A percentile compares a stretch with the other conserved stretches of the same genome.
These are phyloP conservation scores for Lathyrus oleraceus DNA, from an alignment of 306 rosid genomes.

Conservation along the genomic window DNA sequence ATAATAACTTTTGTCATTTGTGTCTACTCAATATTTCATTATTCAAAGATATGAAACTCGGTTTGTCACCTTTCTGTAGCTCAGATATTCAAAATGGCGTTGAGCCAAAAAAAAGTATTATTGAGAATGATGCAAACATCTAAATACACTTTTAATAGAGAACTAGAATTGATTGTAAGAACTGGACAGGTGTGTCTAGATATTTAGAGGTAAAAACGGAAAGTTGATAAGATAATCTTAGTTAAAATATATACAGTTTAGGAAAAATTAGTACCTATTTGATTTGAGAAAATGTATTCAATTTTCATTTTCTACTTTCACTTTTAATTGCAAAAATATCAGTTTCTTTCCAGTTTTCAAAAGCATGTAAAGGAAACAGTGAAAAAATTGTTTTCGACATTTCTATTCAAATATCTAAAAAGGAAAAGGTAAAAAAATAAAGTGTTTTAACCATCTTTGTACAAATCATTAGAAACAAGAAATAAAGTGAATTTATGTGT, in stretches of 20 bases:
- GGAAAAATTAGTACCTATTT: background rate
- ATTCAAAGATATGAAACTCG: slow-evolving; percentile 22
- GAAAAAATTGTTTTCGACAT: background rate
- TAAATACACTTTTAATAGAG: background rate
- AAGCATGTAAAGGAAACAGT: background rate
- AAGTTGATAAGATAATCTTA: background rate
- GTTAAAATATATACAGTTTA: background rate
- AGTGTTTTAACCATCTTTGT: background rate
- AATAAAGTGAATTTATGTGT: background rate
- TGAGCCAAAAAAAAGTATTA: slow-evolving; percentile 7
- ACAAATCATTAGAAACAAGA: background rate
- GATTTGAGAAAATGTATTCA: background rate
- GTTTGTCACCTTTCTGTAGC: slow-evolving; percentile 10
- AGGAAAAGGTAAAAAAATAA: background rate
- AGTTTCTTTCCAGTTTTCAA: background rate
- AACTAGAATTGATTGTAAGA: slow-evolving; percentile 20
- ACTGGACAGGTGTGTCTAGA: slow-evolving; percentile 2
- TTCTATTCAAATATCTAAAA: background rate
- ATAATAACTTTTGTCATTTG: slow-evolving; percentile 8
- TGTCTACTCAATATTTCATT: background rate
- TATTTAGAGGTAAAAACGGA: background rate
- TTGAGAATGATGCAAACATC: slow-evolving; percentile 24
- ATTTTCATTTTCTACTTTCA: background rate
- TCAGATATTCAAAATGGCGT: slow-evolving; percentile 1
- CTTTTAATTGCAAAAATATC: background rate